phyloP scores from a whole-genome alignment of 176 grass and related monocot genomes.

The sorghum (Sorghum bicolor) region Sorghum_bicolor_NCBIv3 NC_012871.2:12279501-12280000 shows the following conservation, averaged over 20 bases:
- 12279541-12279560: conserved; percentile 36
- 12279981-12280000: conserved; percentile 58
- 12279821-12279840: conserved; percentile 72
- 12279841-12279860: conserved; percentile 85
- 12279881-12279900: conserved; percentile 60
- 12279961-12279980: conserved; percentile 72
- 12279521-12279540: conserved; percentile 25
- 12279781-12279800: conserved; percentile 59
- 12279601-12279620: conserved; percentile 64
- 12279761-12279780: conserved; percentile 69
- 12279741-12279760: conserved; percentile 74
- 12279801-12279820: conserved; percentile 47
- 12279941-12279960: conserved; percentile 79
- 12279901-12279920: conserved; percentile 78
- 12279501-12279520: conserved; percentile 19
- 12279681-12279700: conserved; percentile 36
- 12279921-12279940: conserved; percentile 81
- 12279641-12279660: conserved; percentile 49
- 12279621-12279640: conserved; percentile 45
- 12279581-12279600: conserved; percentile 20
- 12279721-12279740: conserved; percentile 48
- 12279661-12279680: conserved; percentile 28
- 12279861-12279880: conserved; percentile 74
- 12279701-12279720: conserved; percentile 70
- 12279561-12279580: conserved; percentile 22